Evolutionary conservation across 1,139 yeast genomes (phyloP).

Genomic region (Diutina catenulata): DNA sequence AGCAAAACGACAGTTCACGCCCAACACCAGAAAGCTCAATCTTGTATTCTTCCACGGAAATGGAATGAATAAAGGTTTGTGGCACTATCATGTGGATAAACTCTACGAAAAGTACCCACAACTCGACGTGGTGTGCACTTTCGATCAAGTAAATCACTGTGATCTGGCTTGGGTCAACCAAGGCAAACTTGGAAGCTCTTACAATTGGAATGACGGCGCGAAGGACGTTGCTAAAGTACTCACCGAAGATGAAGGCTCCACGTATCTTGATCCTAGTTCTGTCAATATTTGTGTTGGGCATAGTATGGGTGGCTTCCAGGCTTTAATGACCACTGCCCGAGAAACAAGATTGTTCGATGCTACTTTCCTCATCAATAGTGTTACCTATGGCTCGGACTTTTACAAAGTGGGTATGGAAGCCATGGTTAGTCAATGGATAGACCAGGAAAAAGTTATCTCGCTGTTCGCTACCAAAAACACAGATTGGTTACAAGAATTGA

Average conservation of each 20-base stretch:
- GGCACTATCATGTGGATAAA: slow-evolving; percentile 44
- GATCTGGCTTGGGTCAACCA: slow-evolving; percentile 49
- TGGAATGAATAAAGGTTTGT: slow-evolving; percentile 54
- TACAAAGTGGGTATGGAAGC: not conserved
- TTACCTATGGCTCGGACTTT: not conserved
- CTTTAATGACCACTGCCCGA: not conserved
- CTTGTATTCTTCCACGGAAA: slow-evolving; percentile 58
- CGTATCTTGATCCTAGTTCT: not conserved
- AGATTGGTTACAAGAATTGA: slow-evolving; percentile 1
- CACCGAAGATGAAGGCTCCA: not conserved
- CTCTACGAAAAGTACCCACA: slow-evolving; percentile 16
- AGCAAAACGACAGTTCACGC: not conserved
- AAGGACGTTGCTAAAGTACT: slow-evolving; percentile 34
- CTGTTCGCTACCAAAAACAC: not conserved
- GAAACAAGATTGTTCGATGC: slow-evolving; percentile 2
- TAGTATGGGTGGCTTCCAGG: not conserved
- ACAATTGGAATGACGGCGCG: slow-evolving; percentile 56
- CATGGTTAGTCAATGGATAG: not conserved
- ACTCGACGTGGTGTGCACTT: slow-evolving; percentile 25
- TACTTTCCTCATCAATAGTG: not conserved
- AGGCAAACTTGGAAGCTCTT: slow-evolving; percentile 40
- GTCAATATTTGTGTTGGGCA: slow-evolving; percentile 2
- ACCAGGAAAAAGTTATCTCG: not conserved
- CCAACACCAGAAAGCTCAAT: slow-evolving; percentile 20
- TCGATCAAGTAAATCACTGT: slow-evolving; percentile 55